Evolutionary conservation across 2,329 filamentous ascomycete genomes (phyloP), one percentile per base, ranked within the genome.

Genomic region (Diplodia corticola): DNA sequence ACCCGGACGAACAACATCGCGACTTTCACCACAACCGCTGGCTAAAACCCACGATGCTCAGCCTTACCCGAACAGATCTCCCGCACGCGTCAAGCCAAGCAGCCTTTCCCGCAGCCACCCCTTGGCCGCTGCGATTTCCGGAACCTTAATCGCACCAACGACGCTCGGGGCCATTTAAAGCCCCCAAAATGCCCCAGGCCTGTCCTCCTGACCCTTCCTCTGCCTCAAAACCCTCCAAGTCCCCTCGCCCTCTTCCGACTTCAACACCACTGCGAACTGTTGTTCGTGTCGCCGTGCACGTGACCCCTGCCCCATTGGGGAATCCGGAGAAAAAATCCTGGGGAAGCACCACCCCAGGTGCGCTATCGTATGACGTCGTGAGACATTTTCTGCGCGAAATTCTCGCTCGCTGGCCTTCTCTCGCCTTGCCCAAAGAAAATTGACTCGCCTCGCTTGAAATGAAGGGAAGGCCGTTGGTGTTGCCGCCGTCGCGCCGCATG

Each of bases 1-100:
- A 63, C 20, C 60, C 60, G 60, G 60, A 40, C 60, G 57, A 63
- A 63, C 60, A 63, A 63, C 60, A 63, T 44, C 46, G 44, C 60
- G 30, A 28, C 33, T 28, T 60, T 24, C 48, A 48, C 60, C 33
- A 28, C 35, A n/a, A 26, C 46, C 46, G 28, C 48, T 44, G 60
- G 48, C n/a, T 53, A 63, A 63, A 63, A 61, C 26, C 37, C 57
- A 24, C 40, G 26, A 49, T 10, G 26, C 49, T 63, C 60, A 63
- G 60, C 60, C 60, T 63, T 63, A 53, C 40, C 57, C 57, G 57
- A 49, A 28, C 2, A 17, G 57, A 61, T 61, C 57, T 61, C 44
- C 57, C 40, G 26, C 57, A 20, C 57, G 44, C 40, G 40, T 30
- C 12, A 26, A n/a, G 57, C 57, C 57, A 61, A 61, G 57, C 44